A percentile compares a stretch with the other conserved stretches of the same genome.
Evolutionary conservation across 495 filamentous ascomycete genomes (phyloP).

Genomic region (Penicillium cinerascens): DNA sequence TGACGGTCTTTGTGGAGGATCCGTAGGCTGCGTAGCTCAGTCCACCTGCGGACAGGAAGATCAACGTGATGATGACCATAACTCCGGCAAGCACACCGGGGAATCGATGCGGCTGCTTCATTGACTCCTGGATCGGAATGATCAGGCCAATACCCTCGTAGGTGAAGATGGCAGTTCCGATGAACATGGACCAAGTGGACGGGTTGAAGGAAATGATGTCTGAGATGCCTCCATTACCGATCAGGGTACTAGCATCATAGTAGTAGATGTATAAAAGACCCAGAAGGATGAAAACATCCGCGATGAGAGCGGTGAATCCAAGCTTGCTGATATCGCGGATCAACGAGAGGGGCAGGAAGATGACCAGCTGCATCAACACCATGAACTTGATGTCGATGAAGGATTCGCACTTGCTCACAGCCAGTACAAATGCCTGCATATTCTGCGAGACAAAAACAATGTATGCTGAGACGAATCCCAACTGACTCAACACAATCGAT

Average conservation of each 20-base stretch:
- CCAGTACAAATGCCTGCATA: slow-evolving; percentile 84
- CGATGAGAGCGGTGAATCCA: slow-evolving; percentile 82
- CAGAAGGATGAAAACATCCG: slow-evolving; percentile 89
- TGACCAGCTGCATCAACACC: slow-evolving; percentile 87
- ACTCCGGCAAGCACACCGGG: slow-evolving; percentile 78
- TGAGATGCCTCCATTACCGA: slow-evolving; percentile 66
- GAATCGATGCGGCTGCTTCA: slow-evolving; percentile 85
- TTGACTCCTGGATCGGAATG: slow-evolving; percentile 96
- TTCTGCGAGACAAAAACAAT: slow-evolving; percentile 98
- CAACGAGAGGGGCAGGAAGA: slow-evolving; percentile 89
- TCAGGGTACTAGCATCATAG: slow-evolving; percentile 86
- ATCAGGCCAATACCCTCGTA: slow-evolving; percentile 98
- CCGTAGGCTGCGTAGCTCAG: slow-evolving; percentile 96
- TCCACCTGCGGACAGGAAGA: slow-evolving; percentile 89
- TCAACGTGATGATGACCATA: slow-evolving; percentile 88
- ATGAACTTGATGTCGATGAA: slow-evolving; percentile 81
- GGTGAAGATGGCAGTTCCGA: slow-evolving; percentile 97
- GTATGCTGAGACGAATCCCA: slow-evolving; percentile 96
- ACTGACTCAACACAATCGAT: slow-evolving; percentile 89
- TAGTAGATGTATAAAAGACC: slow-evolving; percentile 94
- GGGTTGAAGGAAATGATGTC: slow-evolving; percentile 87
- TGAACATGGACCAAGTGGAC: slow-evolving; percentile 90
- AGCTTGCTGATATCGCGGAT: slow-evolving; percentile 95
- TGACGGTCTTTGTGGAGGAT: slow-evolving; percentile 89
- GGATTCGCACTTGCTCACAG: slow-evolving; percentile 76